Evolutionary conservation across 495 filamentous ascomycete genomes (phyloP), one percentile per base, ranked within the genome.

Genomic region (Penicillium atrosanguineum): DNA sequence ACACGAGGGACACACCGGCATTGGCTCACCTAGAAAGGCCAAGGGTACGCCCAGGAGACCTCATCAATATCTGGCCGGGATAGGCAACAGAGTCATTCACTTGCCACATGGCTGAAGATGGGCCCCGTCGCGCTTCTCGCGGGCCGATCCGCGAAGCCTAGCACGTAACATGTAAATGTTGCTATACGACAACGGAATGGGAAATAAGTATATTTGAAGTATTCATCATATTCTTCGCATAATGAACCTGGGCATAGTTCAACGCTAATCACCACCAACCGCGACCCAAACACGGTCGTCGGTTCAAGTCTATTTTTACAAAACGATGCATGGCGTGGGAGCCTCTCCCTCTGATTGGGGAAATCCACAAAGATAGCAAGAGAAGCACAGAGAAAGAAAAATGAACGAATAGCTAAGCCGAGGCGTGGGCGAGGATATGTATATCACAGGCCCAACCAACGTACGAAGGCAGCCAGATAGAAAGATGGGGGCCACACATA

Each of bases 241-340:
- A 67, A 70, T 64, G 59, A 68, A 64, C 69, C 52, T 3, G 7
- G 7, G 11, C 28, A 64, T 56, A 61, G 55, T 61, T 59, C 57
- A 68, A 63, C 69, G 71, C 70, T 71, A 74, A 74, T 72, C 67
- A 64, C 68, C 68, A 69, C 68, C 68, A 69, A 64, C 59, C 66
- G 50, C 56, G 63, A 69, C 59, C 58, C 54, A 56, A 63, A 60
- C 59, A 41, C 42, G 59, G 59, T 49, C 46, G 57, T 57, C 66
- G 48, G 47, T 57, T 55, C 60, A 71, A 74, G 65, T 74, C 71
- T 74, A 74, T 70, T 73, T 74, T 72, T 74, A 73, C 69, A 68
- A 55, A 64, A 56, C 64, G 57, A 69, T 72, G 71, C 65, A 67
- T 56, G 51, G 52, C 31, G 48, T 48, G 48, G 55, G 62, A 48